Evolutionary conservation across 768 basidiomycete genomes (phyloP).

Genomic region (Suillus lakei): DNA sequence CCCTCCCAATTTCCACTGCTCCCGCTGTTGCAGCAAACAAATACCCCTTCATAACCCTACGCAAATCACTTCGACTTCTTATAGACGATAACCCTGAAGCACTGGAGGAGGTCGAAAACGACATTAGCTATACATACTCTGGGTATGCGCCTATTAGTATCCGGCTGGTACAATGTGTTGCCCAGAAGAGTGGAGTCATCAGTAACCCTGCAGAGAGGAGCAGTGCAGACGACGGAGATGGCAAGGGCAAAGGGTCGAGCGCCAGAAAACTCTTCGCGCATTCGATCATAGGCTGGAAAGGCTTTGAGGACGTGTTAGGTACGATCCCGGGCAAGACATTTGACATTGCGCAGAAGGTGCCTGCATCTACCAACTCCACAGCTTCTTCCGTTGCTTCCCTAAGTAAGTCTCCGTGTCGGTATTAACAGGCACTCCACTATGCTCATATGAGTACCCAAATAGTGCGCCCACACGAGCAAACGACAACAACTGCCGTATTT

Average conservation of each 20-base stretch:
- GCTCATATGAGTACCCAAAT: slow-evolving; percentile 12
- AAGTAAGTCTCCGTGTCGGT: slow-evolving; percentile 34
- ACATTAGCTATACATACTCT: slow-evolving; percentile 95
- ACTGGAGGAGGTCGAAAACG: slow-evolving; percentile 84
- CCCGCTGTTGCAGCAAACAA: slow-evolving; percentile 49
- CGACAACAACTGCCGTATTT: slow-evolving; percentile 89
- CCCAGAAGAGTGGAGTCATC: slow-evolving; percentile 88
- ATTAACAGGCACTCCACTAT: not conserved
- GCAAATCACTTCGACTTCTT: slow-evolving; percentile 88
- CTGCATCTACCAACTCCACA: slow-evolving; percentile 32
- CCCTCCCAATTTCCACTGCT: slow-evolving; percentile 57
- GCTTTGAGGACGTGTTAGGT: slow-evolving; percentile 89
- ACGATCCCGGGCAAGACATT: slow-evolving; percentile 86
- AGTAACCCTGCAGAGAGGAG: slow-evolving; percentile 75
- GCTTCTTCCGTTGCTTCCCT: slow-evolving; percentile 34
- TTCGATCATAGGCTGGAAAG: slow-evolving; percentile 95
- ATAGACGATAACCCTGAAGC: slow-evolving; percentile 86
- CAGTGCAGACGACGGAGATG: slow-evolving; percentile 42
- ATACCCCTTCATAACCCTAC: slow-evolving; percentile 71
- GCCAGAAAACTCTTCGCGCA: slow-evolving; percentile 76
- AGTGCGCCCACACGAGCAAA: slow-evolving; percentile 60
- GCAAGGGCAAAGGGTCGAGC: slow-evolving; percentile 41
- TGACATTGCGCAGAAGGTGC: slow-evolving; percentile 65
- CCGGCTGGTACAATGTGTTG: slow-evolving; percentile 90
- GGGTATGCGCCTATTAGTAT: slow-evolving; percentile 95